These are phyloP conservation scores for Heliosperma pusillum DNA, from an alignment of 148 eudicot species.

Conservation along the genomic window DNA sequence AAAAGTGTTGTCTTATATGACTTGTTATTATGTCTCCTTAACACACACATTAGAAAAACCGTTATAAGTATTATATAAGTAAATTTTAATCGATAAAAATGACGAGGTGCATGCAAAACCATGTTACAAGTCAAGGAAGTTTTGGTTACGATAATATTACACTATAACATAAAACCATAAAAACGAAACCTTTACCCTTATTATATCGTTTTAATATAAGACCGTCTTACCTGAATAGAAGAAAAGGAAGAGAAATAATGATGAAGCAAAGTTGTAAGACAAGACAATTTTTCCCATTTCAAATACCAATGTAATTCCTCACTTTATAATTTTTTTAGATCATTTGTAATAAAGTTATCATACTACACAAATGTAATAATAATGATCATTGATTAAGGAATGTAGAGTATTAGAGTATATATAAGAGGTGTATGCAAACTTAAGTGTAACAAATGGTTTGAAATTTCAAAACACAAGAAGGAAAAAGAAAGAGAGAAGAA, in stretches of 20 bases:
- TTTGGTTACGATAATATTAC: too few species aligned
- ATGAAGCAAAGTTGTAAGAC: neutral
- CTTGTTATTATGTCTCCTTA: too few species aligned
- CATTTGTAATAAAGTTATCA: neutral
- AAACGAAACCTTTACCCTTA: too few species aligned
- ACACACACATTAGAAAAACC: too few species aligned
- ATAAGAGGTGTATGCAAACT: constrained; percentile 18
- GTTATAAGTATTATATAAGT: too few species aligned
- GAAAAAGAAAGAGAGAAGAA: constrained; percentile 27
- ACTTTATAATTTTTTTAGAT: neutral
- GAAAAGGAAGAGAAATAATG: constrained; percentile 7
- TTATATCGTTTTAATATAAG: neutral
- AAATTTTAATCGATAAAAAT: too few species aligned
- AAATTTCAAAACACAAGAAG: constrained; percentile 20
- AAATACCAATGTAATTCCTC: constrained; percentile 13
- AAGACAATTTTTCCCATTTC: constrained; percentile 39
- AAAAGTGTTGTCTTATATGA: too few species aligned
- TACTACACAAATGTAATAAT: too few species aligned
- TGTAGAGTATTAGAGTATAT: neutral
- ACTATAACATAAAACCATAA: too few species aligned
- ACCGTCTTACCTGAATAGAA: neutral
- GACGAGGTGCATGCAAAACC: too few species aligned
- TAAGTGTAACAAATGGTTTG: constrained; percentile 21
- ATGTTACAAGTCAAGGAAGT: too few species aligned
- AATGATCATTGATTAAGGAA: neutral